phyloP scores from a whole-genome alignment of 1,139 yeast genomes.

The Saccharomycopsis hybrid region DNA sequence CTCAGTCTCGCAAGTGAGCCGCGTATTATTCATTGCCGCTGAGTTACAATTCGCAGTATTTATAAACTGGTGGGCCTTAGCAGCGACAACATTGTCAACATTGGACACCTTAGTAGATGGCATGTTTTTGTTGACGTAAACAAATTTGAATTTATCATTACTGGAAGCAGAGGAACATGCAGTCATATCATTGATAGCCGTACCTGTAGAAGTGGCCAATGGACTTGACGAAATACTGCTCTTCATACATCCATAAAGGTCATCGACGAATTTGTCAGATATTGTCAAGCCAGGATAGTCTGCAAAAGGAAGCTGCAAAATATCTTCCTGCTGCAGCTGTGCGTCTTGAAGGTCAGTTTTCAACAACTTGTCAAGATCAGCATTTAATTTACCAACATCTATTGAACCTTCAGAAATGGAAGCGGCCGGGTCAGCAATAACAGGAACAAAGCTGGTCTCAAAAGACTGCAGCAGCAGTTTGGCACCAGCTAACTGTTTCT shows the following conservation, averaged over 20 bases:
- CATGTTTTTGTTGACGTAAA: constrained; percentile 1
- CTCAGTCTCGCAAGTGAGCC: neutral
- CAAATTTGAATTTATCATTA: constrained; percentile 1
- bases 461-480: constrained; percentile 2
- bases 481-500: neutral
- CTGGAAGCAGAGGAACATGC: too few relatives aligned
- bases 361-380: too few relatives aligned
- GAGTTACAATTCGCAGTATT: constrained; percentile 11
- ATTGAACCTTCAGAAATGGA: neutral
- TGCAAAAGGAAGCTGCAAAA: too few relatives aligned
- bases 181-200: neutral
- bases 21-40: constrained; percentile 3
- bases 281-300: too few relatives aligned
- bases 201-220: neutral
- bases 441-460: neutral
- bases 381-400: neutral
- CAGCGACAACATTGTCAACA: too few relatives aligned
- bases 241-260: constrained; percentile 2
- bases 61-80: constrained; percentile 7
- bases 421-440: too few relatives aligned
- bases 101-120: neutral
- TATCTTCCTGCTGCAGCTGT: constrained; percentile 16
- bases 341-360: neutral
- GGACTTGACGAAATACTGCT: neutral
- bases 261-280: constrained; percentile 6